Percentiles rank a stretch among this genome's conserved stretches.
Evolutionary conservation across 2,329 filamentous ascomycete species (phyloP).

Genomic region (Penicillium concentricum): DNA sequence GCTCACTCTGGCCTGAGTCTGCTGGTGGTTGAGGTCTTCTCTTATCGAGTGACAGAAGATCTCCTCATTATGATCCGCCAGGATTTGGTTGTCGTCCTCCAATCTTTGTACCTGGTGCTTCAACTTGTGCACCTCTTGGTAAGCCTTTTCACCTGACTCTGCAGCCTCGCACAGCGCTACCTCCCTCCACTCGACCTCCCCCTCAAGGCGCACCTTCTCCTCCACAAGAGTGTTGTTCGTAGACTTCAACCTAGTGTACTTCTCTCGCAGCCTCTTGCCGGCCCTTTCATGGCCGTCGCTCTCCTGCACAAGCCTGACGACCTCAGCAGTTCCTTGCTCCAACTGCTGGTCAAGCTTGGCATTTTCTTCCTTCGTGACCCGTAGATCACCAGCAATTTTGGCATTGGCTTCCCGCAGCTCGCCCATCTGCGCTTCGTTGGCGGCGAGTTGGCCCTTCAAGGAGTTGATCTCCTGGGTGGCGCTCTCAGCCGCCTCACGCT

Average conservation of each 20-base stretch:
- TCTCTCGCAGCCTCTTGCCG: neutral
- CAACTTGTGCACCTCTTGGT: neutral
- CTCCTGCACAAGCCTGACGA: neutral
- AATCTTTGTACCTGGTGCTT: neutral
- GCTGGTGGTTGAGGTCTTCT: neutral
- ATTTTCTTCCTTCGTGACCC: neutral
- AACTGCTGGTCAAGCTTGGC: neutral
- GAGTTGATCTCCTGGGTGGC: neutral
- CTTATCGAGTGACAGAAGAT: neutral
- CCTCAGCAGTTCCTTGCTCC: accelerated
- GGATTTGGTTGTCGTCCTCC: neutral
- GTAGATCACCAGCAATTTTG: neutral
- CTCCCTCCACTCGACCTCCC: neutral
- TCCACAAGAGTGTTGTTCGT: neutral
- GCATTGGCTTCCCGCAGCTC: neutral
- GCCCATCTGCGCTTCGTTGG: neutral
- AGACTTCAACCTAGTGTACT: neutral
- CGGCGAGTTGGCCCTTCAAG: neutral
- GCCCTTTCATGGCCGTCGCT: neutral
- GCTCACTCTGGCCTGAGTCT: neutral
- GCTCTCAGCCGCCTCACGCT: neutral
- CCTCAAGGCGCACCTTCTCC: neutral
- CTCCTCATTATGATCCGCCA: neutral
- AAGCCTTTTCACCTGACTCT: accelerated
- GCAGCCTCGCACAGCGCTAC: neutral